Evolutionary conservation across 306 rosid genomes (phyloP), one percentile per base, ranked within the genome.

Genomic region (Castanea crenata): DNA sequence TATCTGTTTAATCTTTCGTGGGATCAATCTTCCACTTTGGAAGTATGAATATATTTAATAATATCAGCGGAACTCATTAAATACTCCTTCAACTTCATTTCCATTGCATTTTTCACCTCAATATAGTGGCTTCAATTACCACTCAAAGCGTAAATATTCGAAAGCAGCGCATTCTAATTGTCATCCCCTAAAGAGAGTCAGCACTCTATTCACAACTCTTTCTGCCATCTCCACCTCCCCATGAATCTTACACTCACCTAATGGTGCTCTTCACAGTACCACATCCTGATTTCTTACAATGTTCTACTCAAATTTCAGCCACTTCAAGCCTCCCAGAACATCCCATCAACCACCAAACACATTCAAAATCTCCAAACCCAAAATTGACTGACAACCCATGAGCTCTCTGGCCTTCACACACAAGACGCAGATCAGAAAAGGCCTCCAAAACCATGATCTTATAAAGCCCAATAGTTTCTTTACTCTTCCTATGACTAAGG

Each of bases 1-100:
- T 75, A 87, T 84, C 81, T 86, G 86, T 38, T 75, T 72, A 75
- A 82, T 44, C 77, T 87, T 71, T 89, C 91, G 79, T 86, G 90
- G 25, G 92, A 90, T 79, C 84, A 81, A 82, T 89, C 92, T 83
- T 92, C 93, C 62, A 93, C 97, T 91, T 87, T 88, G 88, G 88
- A 90, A 87, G 85, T 83, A 73, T 92, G 90, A 77, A 92, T 86
- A 84, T 85, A 85, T 75, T 87, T 82, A 51, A 88, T 85, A 56
- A 90, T 81, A 77, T 88, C 89, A 74, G 88, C 91, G 88, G 90
- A 90, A 83, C 90, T 90, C 90, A 88, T 79, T 71, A 91, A 91
- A 31, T 90, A 88, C 80, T 70, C 87, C 81, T 90, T 87, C 73
- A 88, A 72, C 58, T 82, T 88, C 78, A 88, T 65, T 58, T 81